Base-by-base conservation (phyloP, 345 rosid genomes). In the Heritiera fomes region DNA sequence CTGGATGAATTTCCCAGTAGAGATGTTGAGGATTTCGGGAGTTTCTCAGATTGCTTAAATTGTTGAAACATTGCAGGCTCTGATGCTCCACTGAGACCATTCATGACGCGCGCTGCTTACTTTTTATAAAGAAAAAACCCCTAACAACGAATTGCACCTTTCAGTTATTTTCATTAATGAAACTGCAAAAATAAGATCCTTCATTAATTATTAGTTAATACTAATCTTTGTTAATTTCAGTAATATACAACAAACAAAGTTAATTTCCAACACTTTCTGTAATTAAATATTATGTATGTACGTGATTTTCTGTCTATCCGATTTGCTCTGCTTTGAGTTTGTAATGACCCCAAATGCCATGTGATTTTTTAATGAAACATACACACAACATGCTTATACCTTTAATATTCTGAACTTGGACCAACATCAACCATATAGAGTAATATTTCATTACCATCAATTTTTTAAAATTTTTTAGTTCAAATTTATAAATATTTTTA, bases 341-440 rank as follows among this genome's bases (percentile, higher is more conserved):
- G 15, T 71, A 59, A 30, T 74, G 55, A 7, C 38, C 53, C 38
- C 66, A 58, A 18, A 40, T 20, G 13, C 34, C 67, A 58, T 59
- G 77, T 74, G 77, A 59, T 59, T 74, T 20, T n/a, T 74, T 74
- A 58, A 74, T 74, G 77, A 20, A n/a, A 20, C 13, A 56, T 70
- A 53, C 23, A 70, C 28, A 7, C 20, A 30, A 49, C 59, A 70
- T 70, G 49, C 43, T 28, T 70, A 14, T 14, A 34, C 2, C 23
- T 71, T 49, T 49, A 47, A 49, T 71, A 50, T 30, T 71, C 43
- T 49, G 13, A 30, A 28, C 13, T 70, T 28, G 23, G 20, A 49
- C 74, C 59, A 55, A 49, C 74, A 70, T 28, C 59, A 28, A 49
- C 20, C 41, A 34, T 69, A 10, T 69, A 7, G 46, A 46, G 4